phyloP scores from a whole-genome alignment of 768 basidiomycete species.

The Suillus discolor region DNA sequence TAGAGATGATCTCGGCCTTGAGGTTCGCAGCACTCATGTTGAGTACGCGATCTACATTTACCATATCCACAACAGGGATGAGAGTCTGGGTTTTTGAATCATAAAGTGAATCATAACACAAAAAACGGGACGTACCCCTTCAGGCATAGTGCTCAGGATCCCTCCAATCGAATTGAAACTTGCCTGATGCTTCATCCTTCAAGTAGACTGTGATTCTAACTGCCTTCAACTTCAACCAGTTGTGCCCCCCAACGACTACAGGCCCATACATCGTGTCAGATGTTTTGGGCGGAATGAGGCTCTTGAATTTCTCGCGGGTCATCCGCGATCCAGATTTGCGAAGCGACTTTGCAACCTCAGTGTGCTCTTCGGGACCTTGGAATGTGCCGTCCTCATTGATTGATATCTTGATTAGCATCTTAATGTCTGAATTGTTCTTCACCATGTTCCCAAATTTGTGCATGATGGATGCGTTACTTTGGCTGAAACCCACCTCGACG shows the following conservation, averaged over 20 bases:
- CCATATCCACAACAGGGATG: neutral
- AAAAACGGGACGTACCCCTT: neutral
- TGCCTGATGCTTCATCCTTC: neutral
- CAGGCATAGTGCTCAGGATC: neutral
- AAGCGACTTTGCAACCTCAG: neutral
- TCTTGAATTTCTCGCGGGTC: neutral
- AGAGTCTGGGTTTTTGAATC: neutral
- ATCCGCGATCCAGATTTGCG: neutral
- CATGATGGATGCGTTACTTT: neutral
- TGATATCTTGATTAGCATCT: neutral
- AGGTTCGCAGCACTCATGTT: neutral
- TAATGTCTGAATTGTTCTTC: neutral
- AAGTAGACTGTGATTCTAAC: neutral
- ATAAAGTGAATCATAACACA: neutral
- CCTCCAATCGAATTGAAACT: neutral
- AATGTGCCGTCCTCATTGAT: neutral
- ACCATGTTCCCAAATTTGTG: neutral
- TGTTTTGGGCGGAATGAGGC: neutral
- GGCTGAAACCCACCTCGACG: neutral
- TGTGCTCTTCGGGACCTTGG: neutral
- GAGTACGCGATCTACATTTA: neutral
- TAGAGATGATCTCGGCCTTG: neutral
- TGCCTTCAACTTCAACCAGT: neutral
- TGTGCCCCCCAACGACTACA: neutral
- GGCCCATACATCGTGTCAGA: neutral